A percentile compares a stretch with the other conserved stretches of the same genome.
Conservation (phyloP, 139 green algal genomes). For the Yamagishiella unicocca region DNA sequence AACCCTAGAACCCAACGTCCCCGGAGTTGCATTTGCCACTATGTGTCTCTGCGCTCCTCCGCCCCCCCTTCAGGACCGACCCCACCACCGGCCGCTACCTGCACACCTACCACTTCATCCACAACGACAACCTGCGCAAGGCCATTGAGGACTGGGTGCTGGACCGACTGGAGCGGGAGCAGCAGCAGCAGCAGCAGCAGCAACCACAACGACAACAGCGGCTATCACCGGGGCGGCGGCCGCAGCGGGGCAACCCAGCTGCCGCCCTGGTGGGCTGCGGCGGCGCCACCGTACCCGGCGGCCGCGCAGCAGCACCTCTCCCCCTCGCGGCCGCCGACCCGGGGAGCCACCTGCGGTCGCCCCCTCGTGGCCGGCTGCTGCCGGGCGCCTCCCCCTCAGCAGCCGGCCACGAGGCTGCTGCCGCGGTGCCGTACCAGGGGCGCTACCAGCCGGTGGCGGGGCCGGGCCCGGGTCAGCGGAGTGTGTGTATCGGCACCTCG, state of each 20-base stretch:
- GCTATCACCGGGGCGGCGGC: neutral
- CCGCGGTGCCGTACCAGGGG: neutral
- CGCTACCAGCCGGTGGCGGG: neutral
- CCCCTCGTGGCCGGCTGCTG: neutral
- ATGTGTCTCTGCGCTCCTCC: neutral
- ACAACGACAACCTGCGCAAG: constrained; percentile 49
- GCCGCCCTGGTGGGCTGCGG: no score
- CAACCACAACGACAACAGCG: neutral
- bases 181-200: neutral
- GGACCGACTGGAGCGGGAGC: neutral
- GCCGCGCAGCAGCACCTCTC: no score
- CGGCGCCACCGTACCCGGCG: no score
- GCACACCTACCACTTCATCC: constrained; percentile 43
- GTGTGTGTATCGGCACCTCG: constrained; percentile 15
- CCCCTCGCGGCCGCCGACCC: no score
- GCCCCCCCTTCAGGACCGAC: constrained; percentile 26
- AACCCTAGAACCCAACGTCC: no score
- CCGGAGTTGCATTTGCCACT: neutral
- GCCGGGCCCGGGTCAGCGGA: constrained; percentile 15
- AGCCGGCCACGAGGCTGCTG: neutral
- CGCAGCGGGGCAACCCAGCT: no score
- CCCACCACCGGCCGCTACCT: constrained; percentile 40
- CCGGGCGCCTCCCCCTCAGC: neutral
- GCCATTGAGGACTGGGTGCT: constrained; percentile 44
- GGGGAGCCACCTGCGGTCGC: neutral